Evolutionary conservation across 192 early-diverging fungal genomes (phyloP).

Genomic region (Entophlyctis luteolus): DNA sequence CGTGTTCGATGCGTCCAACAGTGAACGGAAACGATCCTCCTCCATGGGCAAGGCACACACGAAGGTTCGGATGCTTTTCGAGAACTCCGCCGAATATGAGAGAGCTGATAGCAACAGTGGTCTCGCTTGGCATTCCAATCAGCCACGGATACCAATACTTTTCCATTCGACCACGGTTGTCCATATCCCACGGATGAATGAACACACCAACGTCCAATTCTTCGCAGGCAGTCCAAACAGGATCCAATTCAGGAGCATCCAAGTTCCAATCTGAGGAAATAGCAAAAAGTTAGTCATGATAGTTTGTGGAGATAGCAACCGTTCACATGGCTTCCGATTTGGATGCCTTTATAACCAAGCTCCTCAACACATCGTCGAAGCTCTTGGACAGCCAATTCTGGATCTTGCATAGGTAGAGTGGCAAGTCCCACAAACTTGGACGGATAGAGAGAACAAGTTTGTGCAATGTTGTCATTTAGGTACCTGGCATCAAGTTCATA

Average conservation of each 20-base stretch:
- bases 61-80: constrained; percentile 58
- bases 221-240: constrained; percentile 63
- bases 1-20: constrained; percentile 64
- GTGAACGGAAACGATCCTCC: constrained; percentile 66
- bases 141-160: constrained; percentile 72
- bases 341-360: constrained; percentile 57
- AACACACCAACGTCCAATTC: constrained; percentile 60
- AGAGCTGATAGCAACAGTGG: constrained; percentile 62
- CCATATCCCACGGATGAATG: constrained; percentile 63
- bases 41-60: constrained; percentile 63
- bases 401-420: constrained; percentile 67
- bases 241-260: constrained; percentile 63
- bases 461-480: constrained; percentile 43
- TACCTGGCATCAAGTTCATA: constrained; percentile 22
- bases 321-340: constrained; percentile 49
- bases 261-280: constrained; percentile 56
- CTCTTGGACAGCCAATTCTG: constrained; percentile 60
- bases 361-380: constrained; percentile 61
- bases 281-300: not conserved
- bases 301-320: constrained; percentile 20
- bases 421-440: constrained; percentile 60
- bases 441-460: constrained; percentile 58
- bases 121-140: constrained; percentile 64
- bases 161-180: constrained; percentile 50
- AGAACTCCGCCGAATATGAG: constrained; percentile 65